Percentiles rank a stretch among this genome's conserved stretches.
Evolutionary conservation across 495 filamentous ascomycete genomes (phyloP).

Genomic region (Aspergillus heteromorphus): DNA sequence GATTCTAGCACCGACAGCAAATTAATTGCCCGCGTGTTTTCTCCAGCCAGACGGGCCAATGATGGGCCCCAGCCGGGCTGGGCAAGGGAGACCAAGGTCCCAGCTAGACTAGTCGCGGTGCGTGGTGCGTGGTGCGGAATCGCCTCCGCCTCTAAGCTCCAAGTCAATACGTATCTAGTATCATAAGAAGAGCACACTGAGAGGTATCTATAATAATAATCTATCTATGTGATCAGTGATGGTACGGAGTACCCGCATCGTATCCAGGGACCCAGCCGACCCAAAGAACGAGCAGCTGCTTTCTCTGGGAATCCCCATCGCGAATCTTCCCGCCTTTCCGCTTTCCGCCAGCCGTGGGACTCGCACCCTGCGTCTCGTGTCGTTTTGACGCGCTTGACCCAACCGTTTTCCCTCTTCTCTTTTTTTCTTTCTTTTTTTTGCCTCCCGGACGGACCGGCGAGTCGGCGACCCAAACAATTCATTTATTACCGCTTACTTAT

Average conservation of each 20-base stretch:
- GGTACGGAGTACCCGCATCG: background rate
- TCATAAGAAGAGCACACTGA: too few species aligned
- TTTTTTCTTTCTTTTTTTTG: too few species aligned
- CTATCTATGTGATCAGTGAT: too few species aligned
- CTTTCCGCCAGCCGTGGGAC: conserved; percentile 22
- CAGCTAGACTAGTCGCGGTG: too few species aligned
- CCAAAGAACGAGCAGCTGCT: conserved; percentile 15
- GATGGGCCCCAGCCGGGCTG: background rate
- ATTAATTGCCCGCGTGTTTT: conserved; percentile 11
- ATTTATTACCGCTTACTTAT: too few species aligned
- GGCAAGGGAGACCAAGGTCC: background rate
- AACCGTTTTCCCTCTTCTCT: too few species aligned
- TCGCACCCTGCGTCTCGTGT: conserved; percentile 21
- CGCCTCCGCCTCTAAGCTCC: background rate
- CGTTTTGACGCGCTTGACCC: conserved; percentile 22
- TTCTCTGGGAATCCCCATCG: conserved; percentile 19
- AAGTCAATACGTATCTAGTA: background rate
- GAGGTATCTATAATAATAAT: background rate
- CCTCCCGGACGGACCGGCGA: conserved; percentile 27
- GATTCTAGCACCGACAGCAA: conserved; percentile 2
- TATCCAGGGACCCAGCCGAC: conserved; percentile 15
- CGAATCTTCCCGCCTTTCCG: conserved; percentile 26
- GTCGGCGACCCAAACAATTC: conserved; percentile 21
- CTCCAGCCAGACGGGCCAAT: conserved; percentile 3
- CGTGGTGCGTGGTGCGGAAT: background rate